Evolutionary conservation across 345 rosid genomes (phyloP), one percentile per base, ranked within the genome.

Genomic region (Populus alba): DNA sequence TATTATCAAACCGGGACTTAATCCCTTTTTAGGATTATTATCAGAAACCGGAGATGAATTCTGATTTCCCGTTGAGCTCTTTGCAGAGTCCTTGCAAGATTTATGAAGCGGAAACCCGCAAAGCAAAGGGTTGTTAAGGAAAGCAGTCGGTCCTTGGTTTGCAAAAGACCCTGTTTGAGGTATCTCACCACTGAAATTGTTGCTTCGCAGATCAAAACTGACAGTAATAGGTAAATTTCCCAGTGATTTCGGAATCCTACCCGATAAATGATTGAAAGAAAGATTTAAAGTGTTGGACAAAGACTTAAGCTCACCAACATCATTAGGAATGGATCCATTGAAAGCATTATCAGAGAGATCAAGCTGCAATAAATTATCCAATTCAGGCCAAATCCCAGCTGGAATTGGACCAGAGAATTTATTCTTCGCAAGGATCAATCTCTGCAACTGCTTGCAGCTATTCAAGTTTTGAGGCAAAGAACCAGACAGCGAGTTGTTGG

Each of bases 101-200:
- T 91, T 92, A 79, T 94, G 97, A 33, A 97, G 93, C 79, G 99
- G 99, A 75, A 97, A 97, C 1, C 99, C 98, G 53, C 98, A 97
- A 45, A 97, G 65, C 38, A 77, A 78, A 17, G 98, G 97, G 18
- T 97, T 97, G 53, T 83, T 81, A 74, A 97, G 95, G 70, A 97
- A 97, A 25, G 98, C 99, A 16, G 97, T 94, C 47, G 99, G 99
- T 68, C 99, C 99, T 68, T 94, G 99, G 85, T 91, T 94, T 0
- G 91, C 84, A 86, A 97, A 97, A 3, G 99, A 92, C 18, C 98
- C 98, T 0, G 93, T 86, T 83, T 92, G 94, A 38, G 99, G 99
- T 29, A 97, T 94, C 77, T 94, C 92, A 0, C 99, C 99, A 80
- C 84, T 88, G 13, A 97, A 82, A 79, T 97, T 87, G 71, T 97